Percentiles rank a stretch among this genome's conserved stretches.
Conservation (phyloP, 129 eudicot genomes). For the Rutidosis leptorrhynchoides region DNA sequence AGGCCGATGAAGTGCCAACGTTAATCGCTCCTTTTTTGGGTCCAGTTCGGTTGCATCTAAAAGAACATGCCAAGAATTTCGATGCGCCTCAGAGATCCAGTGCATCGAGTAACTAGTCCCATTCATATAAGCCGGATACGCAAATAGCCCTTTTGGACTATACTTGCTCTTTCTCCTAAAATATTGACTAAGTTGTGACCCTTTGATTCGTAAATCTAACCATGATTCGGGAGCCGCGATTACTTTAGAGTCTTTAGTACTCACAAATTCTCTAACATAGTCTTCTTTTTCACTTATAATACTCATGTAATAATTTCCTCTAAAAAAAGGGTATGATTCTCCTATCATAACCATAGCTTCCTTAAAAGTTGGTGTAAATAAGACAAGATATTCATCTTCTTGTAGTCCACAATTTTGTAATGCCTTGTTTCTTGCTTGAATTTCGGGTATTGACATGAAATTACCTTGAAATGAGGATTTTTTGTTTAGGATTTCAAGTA, state of each 20-base stretch:
- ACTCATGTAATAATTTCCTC: constrained; percentile 72
- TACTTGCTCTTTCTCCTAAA: constrained; percentile 66
- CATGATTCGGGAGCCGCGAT: constrained; percentile 72
- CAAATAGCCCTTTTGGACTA: constrained; percentile 71
- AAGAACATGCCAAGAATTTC: constrained; percentile 81
- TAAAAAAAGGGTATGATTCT: constrained; percentile 74
- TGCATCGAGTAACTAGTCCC: constrained; percentile 76
- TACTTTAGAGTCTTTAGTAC: constrained; percentile 55
- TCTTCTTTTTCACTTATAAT: constrained; percentile 54
- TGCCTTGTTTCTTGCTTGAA: constrained; percentile 68
- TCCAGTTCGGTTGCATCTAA: constrained; percentile 64
- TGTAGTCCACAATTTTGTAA: constrained; percentile 56
- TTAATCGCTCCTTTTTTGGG: constrained; percentile 43
- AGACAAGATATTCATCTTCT: constrained; percentile 62
- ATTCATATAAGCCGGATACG: constrained; percentile 58
- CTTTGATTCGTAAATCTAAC: constrained; percentile 79
- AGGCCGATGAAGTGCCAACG: constrained; percentile 67
- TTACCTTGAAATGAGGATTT: constrained; percentile 68
- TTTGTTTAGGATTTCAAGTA: constrained; percentile 48
- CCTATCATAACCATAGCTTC: constrained; percentile 82
- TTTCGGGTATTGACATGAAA: constrained; percentile 78
- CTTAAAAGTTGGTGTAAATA: constrained; percentile 42
- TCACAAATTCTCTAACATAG: constrained; percentile 47
- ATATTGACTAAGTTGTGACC: constrained; percentile 79
- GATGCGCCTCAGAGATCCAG: constrained; percentile 83